Base-by-base conservation (phyloP, 2,329 filamentous ascomycete species). In the Phialocephala subalpina region DNA sequence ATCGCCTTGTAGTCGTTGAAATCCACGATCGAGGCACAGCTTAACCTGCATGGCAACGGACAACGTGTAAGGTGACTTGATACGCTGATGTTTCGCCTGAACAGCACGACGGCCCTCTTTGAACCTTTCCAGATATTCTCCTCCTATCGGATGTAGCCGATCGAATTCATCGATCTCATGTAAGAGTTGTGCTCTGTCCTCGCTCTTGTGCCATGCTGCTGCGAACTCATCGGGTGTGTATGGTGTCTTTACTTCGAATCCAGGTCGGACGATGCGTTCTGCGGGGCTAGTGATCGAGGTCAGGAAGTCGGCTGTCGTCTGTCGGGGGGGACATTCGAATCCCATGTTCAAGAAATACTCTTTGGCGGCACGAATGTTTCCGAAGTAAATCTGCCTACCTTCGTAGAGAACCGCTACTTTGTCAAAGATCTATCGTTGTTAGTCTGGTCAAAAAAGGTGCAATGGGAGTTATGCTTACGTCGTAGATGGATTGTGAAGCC, bases 1-100 rank as follows among this genome's bases (percentile, higher is more conserved):
- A 74, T 97, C 94, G 60, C 91, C 92, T 63, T 82, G 84, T 8
- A 97, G 83, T 60, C 94, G 88, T 74, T 88, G 87, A 81, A 90
- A 96, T 12, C 93, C 93, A 75, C 94, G 90, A 82, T 89, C 89
- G 58, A 97, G 81, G 77, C 94, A 97, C 14, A 97, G 87, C 67
- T 85, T 77, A 69, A 97, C 79, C 78, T 97, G 94, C 78, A 94
- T 89, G 3, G 67, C 59, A 70, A 90, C 92, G 0, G 93, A 95
- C 42, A 97, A 82, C 0, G 93, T 97, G 78, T 90, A 97, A 0
- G 94, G 93, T 1, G 93, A 97, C 77, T 87, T 87, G 58, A 84
- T 77, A 2, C 92, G 90, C 66, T 71, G 68, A 18, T 52, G 56
- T 55, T 72, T 74, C 6, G 72, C 73, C 57, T 73, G 70, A 8